Conservation (phyloP, 2,329 filamentous ascomycete species). For the Cyanodermella asteris region DNA sequence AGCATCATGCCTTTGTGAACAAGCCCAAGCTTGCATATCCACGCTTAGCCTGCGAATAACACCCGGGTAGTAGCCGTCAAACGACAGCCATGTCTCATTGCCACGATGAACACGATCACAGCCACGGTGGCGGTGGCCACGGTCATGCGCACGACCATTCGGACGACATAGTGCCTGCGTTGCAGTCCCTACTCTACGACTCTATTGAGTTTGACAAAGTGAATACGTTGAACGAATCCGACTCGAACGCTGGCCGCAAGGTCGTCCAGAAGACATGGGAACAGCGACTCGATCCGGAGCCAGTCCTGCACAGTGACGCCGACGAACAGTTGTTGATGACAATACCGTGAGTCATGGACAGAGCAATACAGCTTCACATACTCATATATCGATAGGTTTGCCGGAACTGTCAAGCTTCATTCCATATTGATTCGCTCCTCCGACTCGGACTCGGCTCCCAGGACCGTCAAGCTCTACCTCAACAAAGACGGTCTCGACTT, state of each 20-base stretch:
- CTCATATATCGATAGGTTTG: slow-evolving; percentile 50
- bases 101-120: slow-evolving; percentile 16
- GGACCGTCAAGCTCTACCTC: slow-evolving; percentile 66
- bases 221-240: slow-evolving; percentile 62
- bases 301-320: slow-evolving; percentile 63
- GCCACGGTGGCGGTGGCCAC: slow-evolving; percentile 26
- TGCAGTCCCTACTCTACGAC: slow-evolving; percentile 77
- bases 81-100: slow-evolving; percentile 7
- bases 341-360: slow-evolving; percentile 44
- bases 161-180: slow-evolving; percentile 76
- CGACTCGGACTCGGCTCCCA: slow-evolving; percentile 45
- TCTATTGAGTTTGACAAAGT: slow-evolving; percentile 80
- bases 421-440: slow-evolving; percentile 70
- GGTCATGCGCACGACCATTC: slow-evolving; percentile 59
- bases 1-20: no score
- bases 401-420: slow-evolving; percentile 81
- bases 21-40: no score
- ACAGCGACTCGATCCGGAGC: slow-evolving; percentile 47
- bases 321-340: slow-evolving; percentile 91
- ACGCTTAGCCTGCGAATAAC: slow-evolving; percentile 15
- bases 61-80: slow-evolving; percentile 1
- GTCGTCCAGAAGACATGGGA: slow-evolving; percentile 83
- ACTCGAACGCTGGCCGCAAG: slow-evolving; percentile 43
- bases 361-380: not conserved
- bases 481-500: slow-evolving; percentile 85